Percentiles rank a stretch among this genome's conserved stretches.
Evolutionary conservation across 257 asterid genomes (phyloP).

Genomic region (Knoxia roxburghii): DNA sequence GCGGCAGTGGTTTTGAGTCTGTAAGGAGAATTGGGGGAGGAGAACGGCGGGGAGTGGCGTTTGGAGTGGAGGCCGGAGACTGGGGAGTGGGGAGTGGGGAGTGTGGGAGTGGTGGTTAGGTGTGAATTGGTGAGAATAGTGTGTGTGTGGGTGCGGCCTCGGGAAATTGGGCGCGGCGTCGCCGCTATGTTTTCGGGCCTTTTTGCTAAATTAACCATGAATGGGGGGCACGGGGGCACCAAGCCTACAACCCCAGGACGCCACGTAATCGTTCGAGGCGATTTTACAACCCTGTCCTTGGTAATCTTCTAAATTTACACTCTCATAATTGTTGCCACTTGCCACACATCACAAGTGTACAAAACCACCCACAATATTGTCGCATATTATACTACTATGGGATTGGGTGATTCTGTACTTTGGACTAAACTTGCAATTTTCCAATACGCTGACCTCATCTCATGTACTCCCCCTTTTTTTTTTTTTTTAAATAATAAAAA

Average conservation of each 20-base stretch:
- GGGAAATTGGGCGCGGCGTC: constrained; percentile 53
- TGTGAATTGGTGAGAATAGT: constrained; percentile 20
- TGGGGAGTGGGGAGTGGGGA: background rate
- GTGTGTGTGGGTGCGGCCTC: constrained; percentile 24
- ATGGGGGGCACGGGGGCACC: constrained; percentile 20
- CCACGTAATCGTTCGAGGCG: constrained; percentile 40
- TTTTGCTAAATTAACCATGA: constrained; percentile 9
- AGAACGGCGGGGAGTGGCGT: background rate
- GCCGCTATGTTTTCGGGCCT: constrained; percentile 32
- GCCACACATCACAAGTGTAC: too few species aligned
- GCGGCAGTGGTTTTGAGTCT: background rate
- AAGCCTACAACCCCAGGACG: constrained; percentile 54
- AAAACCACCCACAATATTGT: too few species aligned
- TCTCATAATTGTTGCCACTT: constrained; percentile 11
- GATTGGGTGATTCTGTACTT: too few species aligned
- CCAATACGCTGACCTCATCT: too few species aligned
- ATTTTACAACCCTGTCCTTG: constrained; percentile 20
- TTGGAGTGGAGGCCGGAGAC: constrained; percentile 12
- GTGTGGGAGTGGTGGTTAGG: constrained; percentile 13
- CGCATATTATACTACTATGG: too few species aligned
- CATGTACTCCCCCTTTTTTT: too few species aligned
- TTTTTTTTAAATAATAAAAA: too few species aligned
- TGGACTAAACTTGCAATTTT: too few species aligned
- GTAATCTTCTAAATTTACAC: background rate
- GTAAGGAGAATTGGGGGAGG: background rate